Conservation (phyloP, 208 protist species). For the Spongospora subterranea region DNA sequence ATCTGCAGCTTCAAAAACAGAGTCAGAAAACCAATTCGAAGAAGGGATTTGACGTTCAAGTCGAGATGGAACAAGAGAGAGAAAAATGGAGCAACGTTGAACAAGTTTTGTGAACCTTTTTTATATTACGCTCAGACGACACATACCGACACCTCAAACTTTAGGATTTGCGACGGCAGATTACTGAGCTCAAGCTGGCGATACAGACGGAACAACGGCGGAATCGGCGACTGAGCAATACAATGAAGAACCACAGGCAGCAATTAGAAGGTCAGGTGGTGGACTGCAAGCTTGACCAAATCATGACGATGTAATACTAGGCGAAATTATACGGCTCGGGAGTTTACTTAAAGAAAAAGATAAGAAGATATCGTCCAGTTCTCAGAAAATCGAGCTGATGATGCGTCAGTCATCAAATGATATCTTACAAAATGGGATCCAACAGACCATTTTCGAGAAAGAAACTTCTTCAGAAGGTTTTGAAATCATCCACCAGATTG, state of each 20-base stretch:
- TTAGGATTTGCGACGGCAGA: not conserved
- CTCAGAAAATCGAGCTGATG: no score
- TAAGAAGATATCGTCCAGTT: not conserved
- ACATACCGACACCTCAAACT: not conserved
- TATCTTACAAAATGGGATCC: no score
- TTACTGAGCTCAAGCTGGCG: not conserved
- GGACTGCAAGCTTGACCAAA: not conserved
- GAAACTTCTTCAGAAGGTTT: no score
- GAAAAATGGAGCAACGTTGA: not conserved
- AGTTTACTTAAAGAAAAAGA: conserved; percentile 40
- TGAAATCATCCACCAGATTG: no score
- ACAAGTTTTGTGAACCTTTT: not conserved
- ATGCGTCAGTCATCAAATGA: no score
- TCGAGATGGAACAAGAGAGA: not conserved
- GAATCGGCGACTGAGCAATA: not conserved
- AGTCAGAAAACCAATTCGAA: not conserved
- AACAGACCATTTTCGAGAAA: no score
- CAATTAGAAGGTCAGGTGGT: conserved; percentile 25
- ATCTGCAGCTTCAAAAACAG: conserved; percentile 48
- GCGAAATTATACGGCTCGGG: conserved; percentile 34
- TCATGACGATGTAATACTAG: not conserved
- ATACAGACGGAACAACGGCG: not conserved
- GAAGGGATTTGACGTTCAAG: not conserved
- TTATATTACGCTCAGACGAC: not conserved
- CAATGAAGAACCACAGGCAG: not conserved